Percentiles rank a stretch among this genome's conserved stretches.
phyloP scores from a whole-genome alignment of 345 rosid genomes.

The Melaleuca quinquenervia region DNA sequence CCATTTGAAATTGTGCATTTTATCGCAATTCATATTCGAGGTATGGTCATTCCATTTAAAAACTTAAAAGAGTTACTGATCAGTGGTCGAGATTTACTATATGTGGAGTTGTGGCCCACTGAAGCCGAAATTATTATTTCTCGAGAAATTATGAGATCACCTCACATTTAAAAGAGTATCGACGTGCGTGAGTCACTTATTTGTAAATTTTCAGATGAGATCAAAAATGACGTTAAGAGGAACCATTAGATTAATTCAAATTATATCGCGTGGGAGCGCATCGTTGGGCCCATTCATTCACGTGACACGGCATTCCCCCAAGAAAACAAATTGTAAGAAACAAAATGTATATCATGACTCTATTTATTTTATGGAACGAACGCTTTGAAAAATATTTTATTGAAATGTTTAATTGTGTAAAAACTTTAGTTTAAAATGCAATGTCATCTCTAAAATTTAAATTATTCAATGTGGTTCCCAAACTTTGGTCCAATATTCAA shows the following conservation, averaged over 20 bases:
- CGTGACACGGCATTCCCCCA: background rate
- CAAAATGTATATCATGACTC: background rate
- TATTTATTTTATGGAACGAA: background rate
- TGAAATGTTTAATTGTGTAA: background rate
- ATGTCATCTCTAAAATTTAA: background rate
- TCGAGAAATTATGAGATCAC: background rate
- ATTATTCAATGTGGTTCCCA: accelerated
- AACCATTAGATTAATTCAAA: too few relatives aligned
- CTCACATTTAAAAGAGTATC: background rate
- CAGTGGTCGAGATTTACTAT: background rate
- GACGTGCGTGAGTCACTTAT: background rate
- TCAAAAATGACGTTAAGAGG: too few relatives aligned
- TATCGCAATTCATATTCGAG: background rate
- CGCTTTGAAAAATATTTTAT: background rate
- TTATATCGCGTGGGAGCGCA: background rate
- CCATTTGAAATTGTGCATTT: background rate
- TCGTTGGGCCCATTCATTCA: background rate
- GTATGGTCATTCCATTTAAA: background rate
- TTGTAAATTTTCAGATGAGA: too few relatives aligned
- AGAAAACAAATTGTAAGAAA: background rate
- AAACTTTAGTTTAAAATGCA: background rate
- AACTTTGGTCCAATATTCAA: too few relatives aligned
- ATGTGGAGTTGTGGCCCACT: background rate
- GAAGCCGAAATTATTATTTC: background rate
- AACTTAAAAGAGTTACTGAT: background rate